These are phyloP conservation scores for Thelonectria discophora DNA, from an alignment of 2,329 filamentous ascomycete species.

Conservation along the genomic window DNA sequence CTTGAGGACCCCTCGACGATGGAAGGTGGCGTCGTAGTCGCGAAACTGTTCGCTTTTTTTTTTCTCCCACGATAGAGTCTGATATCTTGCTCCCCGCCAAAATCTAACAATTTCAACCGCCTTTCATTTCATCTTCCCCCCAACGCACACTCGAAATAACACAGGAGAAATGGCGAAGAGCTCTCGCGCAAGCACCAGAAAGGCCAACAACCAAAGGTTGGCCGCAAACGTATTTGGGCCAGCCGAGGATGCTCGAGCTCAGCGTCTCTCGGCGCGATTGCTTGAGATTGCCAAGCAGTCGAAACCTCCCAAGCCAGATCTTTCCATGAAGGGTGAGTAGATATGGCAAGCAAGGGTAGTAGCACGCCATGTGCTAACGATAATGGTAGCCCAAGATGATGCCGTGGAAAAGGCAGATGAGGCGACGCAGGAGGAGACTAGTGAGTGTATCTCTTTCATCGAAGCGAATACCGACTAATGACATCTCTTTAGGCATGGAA, in stretches of 20 bases:
- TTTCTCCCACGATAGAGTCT: conserved; percentile 17
- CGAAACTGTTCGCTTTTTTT: conserved; percentile 39
- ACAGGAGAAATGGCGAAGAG: conserved; percentile 81
- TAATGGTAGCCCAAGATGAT: conserved; percentile 39
- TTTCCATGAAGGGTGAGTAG: conserved; percentile 56
- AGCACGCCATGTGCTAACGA: conserved; percentile 16
- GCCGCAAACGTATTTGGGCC: conserved; percentile 87
- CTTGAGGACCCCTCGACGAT: conserved; percentile 19
- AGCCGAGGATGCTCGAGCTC: conserved; percentile 78
- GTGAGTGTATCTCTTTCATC: conserved; percentile 31
- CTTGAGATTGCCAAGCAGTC: conserved; percentile 81
- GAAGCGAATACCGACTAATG: conserved; percentile 9
- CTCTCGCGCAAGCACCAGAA: conserved; percentile 78
- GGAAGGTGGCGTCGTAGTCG: conserved; percentile 20
- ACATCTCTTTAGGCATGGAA: conserved; percentile 60
- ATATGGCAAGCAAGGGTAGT: not conserved
- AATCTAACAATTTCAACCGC: conserved; percentile 28
- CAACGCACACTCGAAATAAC: conserved; percentile 1
- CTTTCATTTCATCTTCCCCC: conserved; percentile 18
- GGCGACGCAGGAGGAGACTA: conserved; percentile 32
- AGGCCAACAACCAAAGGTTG: conserved; percentile 83
- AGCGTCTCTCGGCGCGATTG: conserved; percentile 86
- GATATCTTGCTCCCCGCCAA: conserved; percentile 6
- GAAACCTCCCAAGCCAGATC: conserved; percentile 67
- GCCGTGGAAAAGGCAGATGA: conserved; percentile 45